phyloP scores from a whole-genome alignment of 1,139 yeast species.

The Geotrichum restrictum region DNA sequence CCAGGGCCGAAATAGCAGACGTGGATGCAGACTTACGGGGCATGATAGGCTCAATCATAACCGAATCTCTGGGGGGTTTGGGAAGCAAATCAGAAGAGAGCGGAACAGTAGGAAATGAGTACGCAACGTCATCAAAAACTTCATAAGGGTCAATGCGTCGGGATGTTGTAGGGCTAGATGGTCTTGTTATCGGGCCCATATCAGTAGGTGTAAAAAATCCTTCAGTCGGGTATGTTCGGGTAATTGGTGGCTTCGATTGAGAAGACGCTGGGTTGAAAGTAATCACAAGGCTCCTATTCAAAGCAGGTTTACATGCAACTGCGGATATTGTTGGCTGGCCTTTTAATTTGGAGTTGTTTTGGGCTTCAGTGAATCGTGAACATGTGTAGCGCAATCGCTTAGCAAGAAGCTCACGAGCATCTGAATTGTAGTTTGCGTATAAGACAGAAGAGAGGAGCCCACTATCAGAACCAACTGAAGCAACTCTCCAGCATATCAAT shows the following conservation, averaged over 20 bases:
- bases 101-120: conserved; percentile 43
- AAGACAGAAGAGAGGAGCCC: conserved; percentile 33
- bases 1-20: conserved; percentile 12
- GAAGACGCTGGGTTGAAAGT: conserved; percentile 38
- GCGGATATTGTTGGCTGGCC: conserved; percentile 29
- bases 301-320: conserved; percentile 50
- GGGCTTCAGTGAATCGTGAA: conserved; percentile 27
- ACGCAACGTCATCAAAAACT: conserved; percentile 71
- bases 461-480: conserved; percentile 37
- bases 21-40: conserved; percentile 3
- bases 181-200: neutral
- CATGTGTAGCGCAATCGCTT: conserved; percentile 29
- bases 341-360: conserved; percentile 21
- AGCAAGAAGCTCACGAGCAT: conserved; percentile 31
- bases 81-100: conserved; percentile 21
- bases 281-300: conserved; percentile 48
- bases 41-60: neutral
- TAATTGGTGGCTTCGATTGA: conserved; percentile 1
- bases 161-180: conserved; percentile 12
- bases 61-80: neutral
- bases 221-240: neutral
- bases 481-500: conserved; percentile 66
- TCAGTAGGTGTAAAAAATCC: neutral
- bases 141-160: conserved; percentile 55
- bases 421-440: conserved; percentile 33